These are phyloP conservation scores for Fusarium armeniacum DNA, from an alignment of 2,329 filamentous ascomycete genomes.

Conservation along the genomic window DNA sequence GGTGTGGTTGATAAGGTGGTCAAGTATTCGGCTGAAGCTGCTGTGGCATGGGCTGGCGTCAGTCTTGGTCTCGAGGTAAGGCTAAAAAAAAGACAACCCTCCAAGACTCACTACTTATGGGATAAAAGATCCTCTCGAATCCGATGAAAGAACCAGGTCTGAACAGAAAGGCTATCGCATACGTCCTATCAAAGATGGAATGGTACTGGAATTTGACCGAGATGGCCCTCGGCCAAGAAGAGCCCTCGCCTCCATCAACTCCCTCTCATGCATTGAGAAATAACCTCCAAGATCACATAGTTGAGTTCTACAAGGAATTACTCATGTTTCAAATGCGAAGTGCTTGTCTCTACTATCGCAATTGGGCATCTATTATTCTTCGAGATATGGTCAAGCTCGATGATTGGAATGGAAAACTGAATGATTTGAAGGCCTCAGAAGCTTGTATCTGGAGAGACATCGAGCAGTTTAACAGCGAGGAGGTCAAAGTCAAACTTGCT, in stretches of 20 bases:
- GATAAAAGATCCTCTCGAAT: not conserved
- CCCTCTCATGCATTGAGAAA: not conserved
- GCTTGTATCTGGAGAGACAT: not conserved
- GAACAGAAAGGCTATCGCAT: slow-evolving; percentile 53
- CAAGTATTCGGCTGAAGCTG: not conserved
- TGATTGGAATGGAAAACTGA: slow-evolving; percentile 1
- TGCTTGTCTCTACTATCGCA: not conserved
- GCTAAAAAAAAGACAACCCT: too few relatives aligned
- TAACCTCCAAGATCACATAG: not conserved
- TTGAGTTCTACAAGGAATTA: not conserved
- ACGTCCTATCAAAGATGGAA: slow-evolving; percentile 55
- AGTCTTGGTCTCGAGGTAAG: not conserved
- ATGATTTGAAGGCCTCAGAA: not conserved
- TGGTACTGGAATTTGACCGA: slow-evolving; percentile 1
- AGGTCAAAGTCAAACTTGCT: not conserved
- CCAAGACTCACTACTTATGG: not conserved
- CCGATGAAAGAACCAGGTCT: not conserved
- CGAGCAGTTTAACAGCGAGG: slow-evolving; percentile 8
- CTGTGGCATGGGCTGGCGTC: not conserved
- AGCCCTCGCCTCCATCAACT: not conserved
- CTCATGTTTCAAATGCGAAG: not conserved
- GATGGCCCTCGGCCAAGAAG: not conserved
- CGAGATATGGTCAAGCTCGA: not conserved
- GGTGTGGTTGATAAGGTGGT: not conserved
- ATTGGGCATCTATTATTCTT: not conserved